Evolutionary conservation across 179 eudicot genomes (phyloP).

Genomic region (Beta corolliflora): DNA sequence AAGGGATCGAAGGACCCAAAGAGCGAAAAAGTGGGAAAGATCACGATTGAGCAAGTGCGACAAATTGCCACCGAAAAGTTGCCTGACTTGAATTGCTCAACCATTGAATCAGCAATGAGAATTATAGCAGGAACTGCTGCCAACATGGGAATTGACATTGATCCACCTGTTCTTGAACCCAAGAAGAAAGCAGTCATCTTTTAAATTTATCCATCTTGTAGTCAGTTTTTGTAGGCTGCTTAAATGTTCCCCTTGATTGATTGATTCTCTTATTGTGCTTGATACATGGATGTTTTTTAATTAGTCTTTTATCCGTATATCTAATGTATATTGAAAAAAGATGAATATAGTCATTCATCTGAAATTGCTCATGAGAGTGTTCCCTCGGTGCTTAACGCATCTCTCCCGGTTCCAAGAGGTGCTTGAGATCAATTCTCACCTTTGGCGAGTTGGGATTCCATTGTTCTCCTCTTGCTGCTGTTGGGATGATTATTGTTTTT

Average conservation of each 20-base stretch:
- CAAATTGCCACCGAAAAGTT: constrained; percentile 81
- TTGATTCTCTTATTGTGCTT: background rate
- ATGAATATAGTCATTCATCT: background rate
- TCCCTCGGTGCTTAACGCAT: too few species aligned
- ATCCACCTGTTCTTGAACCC: constrained; percentile 79
- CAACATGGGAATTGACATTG: constrained; percentile 95
- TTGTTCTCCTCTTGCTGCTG: background rate
- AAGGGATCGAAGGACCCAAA: constrained; percentile 94
- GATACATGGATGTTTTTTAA: background rate
- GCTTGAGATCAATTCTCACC: too few species aligned
- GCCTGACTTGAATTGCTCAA: constrained; percentile 90
- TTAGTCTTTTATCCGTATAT: background rate
- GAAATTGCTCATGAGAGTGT: background rate
- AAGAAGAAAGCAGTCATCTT: constrained; percentile 49
- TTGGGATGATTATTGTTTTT: background rate
- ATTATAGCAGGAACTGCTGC: constrained; percentile 98
- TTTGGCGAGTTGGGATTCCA: too few species aligned
- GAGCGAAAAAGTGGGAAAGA: constrained; percentile 79
- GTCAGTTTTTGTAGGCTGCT: constrained; percentile 30
- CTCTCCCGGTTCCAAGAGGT: too few species aligned
- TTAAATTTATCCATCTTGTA: constrained; percentile 29
- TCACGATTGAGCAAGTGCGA: constrained; percentile 80
- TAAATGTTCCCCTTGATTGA: background rate
- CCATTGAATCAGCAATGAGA: constrained; percentile 93
- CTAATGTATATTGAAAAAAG: too few species aligned